Evolutionary conservation across 192 early-diverging fungal species (phyloP).

Genomic region (Cladochytrium replicatum): DNA sequence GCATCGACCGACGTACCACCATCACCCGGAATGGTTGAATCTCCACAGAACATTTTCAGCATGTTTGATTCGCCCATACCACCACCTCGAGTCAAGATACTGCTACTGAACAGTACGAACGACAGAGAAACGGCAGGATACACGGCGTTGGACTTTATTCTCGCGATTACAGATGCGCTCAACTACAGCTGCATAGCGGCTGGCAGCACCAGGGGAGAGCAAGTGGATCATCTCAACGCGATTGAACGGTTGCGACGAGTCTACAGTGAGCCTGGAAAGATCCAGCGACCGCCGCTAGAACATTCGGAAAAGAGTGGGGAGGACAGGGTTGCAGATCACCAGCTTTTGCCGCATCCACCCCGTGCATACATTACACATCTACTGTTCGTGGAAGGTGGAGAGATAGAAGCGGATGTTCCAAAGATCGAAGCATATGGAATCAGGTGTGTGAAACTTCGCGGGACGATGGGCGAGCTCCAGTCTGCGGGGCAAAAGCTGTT

Average conservation of each 20-base stretch:
- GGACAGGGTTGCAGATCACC: constrained; percentile 15
- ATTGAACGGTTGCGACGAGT: background rate
- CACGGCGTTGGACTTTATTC: constrained; percentile 60
- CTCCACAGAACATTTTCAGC: too few relatives aligned
- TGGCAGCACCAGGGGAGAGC: too few relatives aligned
- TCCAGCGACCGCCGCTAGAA: too few relatives aligned
- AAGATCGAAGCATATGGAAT: constrained; percentile 29
- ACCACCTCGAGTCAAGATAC: constrained; percentile 37
- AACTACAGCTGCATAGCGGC: constrained; percentile 38
- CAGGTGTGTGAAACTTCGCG: constrained; percentile 21
- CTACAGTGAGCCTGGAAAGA: background rate
- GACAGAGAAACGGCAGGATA: constrained; percentile 63
- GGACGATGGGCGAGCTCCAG: too few relatives aligned
- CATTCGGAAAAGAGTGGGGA: background rate
- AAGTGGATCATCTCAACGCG: background rate
- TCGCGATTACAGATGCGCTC: constrained; percentile 54
- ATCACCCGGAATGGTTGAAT: too few relatives aligned
- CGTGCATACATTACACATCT: constrained; percentile 35
- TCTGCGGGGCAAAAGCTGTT: too few relatives aligned
- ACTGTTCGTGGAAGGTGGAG: constrained; percentile 29
- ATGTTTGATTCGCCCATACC: too few relatives aligned
- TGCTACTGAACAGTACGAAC: constrained; percentile 57
- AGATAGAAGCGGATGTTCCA: constrained; percentile 20
- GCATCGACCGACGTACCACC: too few relatives aligned
- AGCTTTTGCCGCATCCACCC: constrained; percentile 26